These are phyloP conservation scores for Moesziomyces parantarcticus DNA, from an alignment of 1,284 basidiomycete species.

Conservation along the genomic window DNA sequence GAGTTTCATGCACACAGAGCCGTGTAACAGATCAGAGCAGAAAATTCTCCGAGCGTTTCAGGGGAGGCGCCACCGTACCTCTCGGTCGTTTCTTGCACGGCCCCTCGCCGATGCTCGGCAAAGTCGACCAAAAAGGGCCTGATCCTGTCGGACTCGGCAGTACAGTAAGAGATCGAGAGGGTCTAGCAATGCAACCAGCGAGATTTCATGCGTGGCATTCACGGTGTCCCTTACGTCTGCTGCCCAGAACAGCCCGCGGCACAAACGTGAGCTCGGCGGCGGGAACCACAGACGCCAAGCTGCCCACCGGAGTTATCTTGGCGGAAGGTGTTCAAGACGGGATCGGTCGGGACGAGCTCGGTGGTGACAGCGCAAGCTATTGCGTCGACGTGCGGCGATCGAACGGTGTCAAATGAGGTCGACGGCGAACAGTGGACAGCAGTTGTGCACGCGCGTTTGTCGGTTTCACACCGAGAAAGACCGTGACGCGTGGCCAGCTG, in stretches of 20 bases:
- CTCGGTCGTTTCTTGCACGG: conserved; percentile 1
- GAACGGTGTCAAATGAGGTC: neutral
- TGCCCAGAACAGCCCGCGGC: too few relatives aligned
- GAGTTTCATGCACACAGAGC: neutral
- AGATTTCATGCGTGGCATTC: too few relatives aligned
- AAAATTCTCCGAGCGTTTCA: conserved; percentile 26
- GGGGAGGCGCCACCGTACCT: conserved; percentile 15
- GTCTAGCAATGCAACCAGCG: too few relatives aligned
- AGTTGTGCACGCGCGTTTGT: conserved; percentile 5
- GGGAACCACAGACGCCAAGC: too few relatives aligned
- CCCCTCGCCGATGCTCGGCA: neutral
- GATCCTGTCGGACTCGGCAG: too few relatives aligned
- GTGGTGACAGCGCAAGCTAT: conserved; percentile 1
- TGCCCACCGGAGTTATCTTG: too few relatives aligned
- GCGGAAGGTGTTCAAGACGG: neutral
- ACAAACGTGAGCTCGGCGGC: too few relatives aligned
- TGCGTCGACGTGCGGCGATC: conserved; percentile 2
- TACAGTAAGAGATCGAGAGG: too few relatives aligned
- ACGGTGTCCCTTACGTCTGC: too few relatives aligned
- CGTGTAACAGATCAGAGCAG: neutral
- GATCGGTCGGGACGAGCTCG: conserved; percentile 5
- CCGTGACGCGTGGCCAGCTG: too few relatives aligned
- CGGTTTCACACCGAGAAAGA: neutral
- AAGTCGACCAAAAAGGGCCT: too few relatives aligned
- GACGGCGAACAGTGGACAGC: neutral